Evolutionary conservation across 352 stramenopile genomes (phyloP).

Genomic region (Phytophthora sp.): DNA sequence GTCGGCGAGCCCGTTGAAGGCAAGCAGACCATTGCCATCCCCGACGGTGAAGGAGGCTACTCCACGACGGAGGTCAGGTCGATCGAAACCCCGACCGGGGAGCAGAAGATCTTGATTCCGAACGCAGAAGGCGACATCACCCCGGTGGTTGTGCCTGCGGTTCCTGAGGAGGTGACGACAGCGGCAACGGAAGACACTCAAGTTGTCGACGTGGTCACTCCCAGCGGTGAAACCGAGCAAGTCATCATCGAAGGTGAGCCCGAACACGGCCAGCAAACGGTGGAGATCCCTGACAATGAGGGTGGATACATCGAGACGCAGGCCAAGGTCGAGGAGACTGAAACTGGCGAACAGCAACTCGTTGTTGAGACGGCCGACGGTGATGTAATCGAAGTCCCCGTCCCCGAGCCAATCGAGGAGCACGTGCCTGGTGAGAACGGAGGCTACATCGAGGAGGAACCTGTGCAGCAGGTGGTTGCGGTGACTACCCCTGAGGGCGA

Average conservation of each 20-base stretch:
- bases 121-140: constrained; percentile 23
- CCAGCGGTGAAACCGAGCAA: constrained; percentile 11
- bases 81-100: constrained; percentile 15
- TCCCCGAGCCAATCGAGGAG: not conserved
- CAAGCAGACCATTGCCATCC: constrained; percentile 22
- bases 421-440: not conserved
- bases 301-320: not conserved
- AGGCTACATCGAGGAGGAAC: not conserved
- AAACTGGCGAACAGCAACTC: not conserved
- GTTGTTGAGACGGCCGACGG: not conserved
- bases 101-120: constrained; percentile 35
- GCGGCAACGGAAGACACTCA: constrained; percentile 1
- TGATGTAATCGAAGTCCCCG: not conserved
- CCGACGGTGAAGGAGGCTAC: constrained; percentile 14
- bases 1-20: constrained; percentile 17
- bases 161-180: constrained; percentile 2
- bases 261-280: not conserved
- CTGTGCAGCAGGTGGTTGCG: not conserved
- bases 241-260: constrained; percentile 18
- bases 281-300: not conserved
- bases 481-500: not conserved
- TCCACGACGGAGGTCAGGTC: constrained; percentile 20
- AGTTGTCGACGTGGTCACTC: constrained; percentile 20
- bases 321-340: not conserved
- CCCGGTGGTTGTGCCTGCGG: constrained; percentile 14